phyloP scores from a whole-genome alignment of 108 stramenopile species.

The Pseudonitzschia delicatissima region DNA sequence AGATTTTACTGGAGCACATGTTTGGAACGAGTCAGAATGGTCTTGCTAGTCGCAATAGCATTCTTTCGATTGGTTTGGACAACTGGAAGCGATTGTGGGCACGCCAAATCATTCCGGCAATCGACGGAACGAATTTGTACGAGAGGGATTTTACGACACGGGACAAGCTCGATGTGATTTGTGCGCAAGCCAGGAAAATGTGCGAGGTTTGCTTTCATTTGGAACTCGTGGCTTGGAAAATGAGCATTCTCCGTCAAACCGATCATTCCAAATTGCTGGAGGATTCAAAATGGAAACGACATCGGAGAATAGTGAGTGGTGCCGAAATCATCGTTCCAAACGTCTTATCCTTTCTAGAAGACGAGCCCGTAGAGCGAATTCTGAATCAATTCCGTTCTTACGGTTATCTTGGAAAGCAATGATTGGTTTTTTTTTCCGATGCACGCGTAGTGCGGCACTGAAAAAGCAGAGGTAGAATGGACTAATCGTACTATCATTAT shows the following conservation, averaged over 20 bases:
- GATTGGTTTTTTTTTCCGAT: no score
- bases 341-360: conserved; percentile 57
- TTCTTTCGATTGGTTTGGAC: conserved; percentile 42
- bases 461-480: no score
- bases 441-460: no score
- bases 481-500: no score
- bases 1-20: conserved; percentile 46
- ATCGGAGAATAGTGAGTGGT: conserved; percentile 49
- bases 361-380: conserved; percentile 41
- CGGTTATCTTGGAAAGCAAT: conserved; percentile 1
- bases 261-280: neutral
- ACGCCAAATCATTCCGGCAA: conserved; percentile 26
- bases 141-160: conserved; percentile 59
- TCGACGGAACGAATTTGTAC: conserved; percentile 20
- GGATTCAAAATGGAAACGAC: neutral
- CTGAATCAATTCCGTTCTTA: conserved; percentile 34
- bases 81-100: conserved; percentile 51
- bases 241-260: conserved; percentile 1
- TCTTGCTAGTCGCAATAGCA: conserved; percentile 10
- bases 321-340: conserved; percentile 59
- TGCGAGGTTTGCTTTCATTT: conserved; percentile 41
- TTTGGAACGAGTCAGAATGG: conserved; percentile 41
- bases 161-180: conserved; percentile 55
- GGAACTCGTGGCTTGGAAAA: conserved; percentile 60
- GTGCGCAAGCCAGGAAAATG: conserved; percentile 32